Conservation (phyloP, 768 basidiomycete species). For the Lactarius hatsudake region DNA sequence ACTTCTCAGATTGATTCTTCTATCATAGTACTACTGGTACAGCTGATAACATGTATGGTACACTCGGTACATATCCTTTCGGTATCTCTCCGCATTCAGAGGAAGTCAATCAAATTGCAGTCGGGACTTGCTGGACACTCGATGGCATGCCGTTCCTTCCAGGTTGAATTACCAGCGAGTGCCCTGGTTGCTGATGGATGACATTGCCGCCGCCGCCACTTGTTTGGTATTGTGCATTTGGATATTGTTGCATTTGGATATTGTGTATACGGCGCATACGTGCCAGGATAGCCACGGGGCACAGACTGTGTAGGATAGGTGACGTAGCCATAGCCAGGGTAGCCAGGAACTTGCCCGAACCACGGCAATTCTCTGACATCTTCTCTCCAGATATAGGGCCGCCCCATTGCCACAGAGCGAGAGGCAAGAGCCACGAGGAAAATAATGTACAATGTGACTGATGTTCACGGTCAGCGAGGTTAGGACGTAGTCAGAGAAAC, state of each 20-base stretch:
- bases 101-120: background rate
- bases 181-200: slow-evolving; percentile 22
- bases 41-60: background rate
- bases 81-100: background rate
- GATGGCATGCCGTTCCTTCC: slow-evolving; percentile 18
- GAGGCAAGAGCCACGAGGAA: slow-evolving; percentile 21
- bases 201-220: slow-evolving; percentile 15
- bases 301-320: slow-evolving; percentile 17
- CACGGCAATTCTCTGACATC: slow-evolving; percentile 25
- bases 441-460: slow-evolving; percentile 27
- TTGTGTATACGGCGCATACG: background rate
- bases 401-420: slow-evolving; percentile 22
- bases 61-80: background rate
- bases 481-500: slow-evolving; percentile 6
- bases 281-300: slow-evolving; percentile 7
- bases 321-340: slow-evolving; percentile 19
- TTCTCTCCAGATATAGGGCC: slow-evolving; percentile 26
- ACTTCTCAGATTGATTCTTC: background rate
- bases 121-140: slow-evolving; percentile 11
- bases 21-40: background rate
- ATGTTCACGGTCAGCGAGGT: background rate
- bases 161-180: slow-evolving; percentile 20
- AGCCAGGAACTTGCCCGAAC: slow-evolving; percentile 28
- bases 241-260: slow-evolving; percentile 15
- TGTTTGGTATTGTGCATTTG: slow-evolving; percentile 7